phyloP scores from a whole-genome alignment of 176 grass and related monocot species.

The Themeda triandra region DNA sequence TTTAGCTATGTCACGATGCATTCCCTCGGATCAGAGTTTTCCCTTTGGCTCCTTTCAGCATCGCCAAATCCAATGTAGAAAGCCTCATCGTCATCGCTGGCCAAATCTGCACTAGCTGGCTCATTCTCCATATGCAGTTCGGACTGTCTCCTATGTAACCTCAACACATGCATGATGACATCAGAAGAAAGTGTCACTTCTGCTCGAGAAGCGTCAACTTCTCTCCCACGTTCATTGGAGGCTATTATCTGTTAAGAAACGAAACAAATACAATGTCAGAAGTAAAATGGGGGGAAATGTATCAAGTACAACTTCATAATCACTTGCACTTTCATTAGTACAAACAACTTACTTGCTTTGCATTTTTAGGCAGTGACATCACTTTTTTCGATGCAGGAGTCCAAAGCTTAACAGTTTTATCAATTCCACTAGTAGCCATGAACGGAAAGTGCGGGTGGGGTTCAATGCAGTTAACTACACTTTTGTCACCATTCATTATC shows the following conservation, averaged over 20 bases:
- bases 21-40: constrained; percentile 61
- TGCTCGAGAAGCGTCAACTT: constrained; percentile 27
- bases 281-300: background rate
- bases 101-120: constrained; percentile 9
- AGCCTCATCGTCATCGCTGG: constrained; percentile 48
- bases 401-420: constrained; percentile 68
- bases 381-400: constrained; percentile 39
- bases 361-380: constrained; percentile 47
- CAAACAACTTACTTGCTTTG: constrained; percentile 46
- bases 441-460: constrained; percentile 70
- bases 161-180: constrained; percentile 72
- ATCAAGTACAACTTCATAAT: background rate
- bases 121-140: constrained; percentile 34
- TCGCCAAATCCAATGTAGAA: constrained; percentile 46
- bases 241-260: constrained; percentile 48
- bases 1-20: constrained; percentile 52
- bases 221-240: constrained; percentile 51
- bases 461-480: constrained; percentile 71
- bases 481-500: constrained; percentile 70
- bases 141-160: constrained; percentile 51
- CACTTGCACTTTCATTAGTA: background rate
- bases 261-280: constrained; percentile 7
- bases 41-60: constrained; percentile 19
- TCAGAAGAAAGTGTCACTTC: constrained; percentile 46
- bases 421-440: constrained; percentile 79